Base-by-base conservation (phyloP, 495 filamentous ascomycete species). In the Aspergillus bridgeri region DNA sequence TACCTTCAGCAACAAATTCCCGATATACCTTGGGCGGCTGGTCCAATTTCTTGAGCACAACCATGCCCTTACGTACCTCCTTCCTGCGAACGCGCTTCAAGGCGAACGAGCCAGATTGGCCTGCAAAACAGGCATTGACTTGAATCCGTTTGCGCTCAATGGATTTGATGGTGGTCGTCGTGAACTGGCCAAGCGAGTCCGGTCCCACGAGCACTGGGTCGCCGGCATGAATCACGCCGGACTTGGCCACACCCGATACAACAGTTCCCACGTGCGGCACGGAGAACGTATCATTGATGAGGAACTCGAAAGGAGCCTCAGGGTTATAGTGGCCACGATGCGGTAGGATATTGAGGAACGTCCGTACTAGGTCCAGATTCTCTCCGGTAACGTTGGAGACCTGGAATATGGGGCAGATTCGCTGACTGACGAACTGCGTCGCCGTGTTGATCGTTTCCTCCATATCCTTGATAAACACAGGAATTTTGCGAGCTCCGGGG, bases 21-120 rank as follows among this genome's bases (percentile, higher is more conserved):
- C 90, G 84, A 69, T 89, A 88, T 6, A 96, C 94, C 65, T 93
- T 95, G 5, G 84, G 79, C 27, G 82, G 75, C 27, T 84, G 81
- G 29, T 92, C 89, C 43, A 85, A 73, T 74, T 93, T 97, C 46
- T 89, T 88, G 43, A 98, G 75, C 11, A 98, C 93, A 0, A 98
- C 94, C 95, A 98, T 98, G 21, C 94, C 94, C 79, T 98, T 98
- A 27, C 95, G 84, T 0, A 98, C 94, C 67, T 98, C 95, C 75
- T 94, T 96, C 21, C 94, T 76, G 23, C 91, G 82, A 0, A 98
- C 81, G 48, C 89, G 82, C 59, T 92, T 89, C 49, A 98, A 69
- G 2, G 94, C 94, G 64, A 98, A 96, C 5, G 89, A 93, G 3
- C 91, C 95, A 25, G 88, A 92, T 70, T 98, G 94, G 0, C 94